Percentiles rank a stretch among this genome's conserved stretches.
Evolutionary conservation across 768 basidiomycete species (phyloP).

Genomic region (Phylloporus rhodoxanthus): DNA sequence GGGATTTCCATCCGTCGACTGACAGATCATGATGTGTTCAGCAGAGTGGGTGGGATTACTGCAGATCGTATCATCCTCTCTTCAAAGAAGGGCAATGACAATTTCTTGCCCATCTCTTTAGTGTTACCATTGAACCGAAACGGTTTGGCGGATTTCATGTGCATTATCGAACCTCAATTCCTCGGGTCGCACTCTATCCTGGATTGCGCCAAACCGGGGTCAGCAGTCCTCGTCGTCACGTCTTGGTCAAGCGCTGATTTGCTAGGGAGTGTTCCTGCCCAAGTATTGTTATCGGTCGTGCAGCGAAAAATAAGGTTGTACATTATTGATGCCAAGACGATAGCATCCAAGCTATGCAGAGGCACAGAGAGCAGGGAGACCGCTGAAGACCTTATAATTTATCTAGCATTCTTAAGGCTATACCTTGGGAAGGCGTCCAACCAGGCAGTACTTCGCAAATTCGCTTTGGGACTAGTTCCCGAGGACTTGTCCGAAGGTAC

Average conservation of each 20-base stretch:
- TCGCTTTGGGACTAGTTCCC: constrained; percentile 44
- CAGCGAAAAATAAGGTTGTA: constrained; percentile 54
- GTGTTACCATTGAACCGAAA: constrained; percentile 50
- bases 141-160: constrained; percentile 62
- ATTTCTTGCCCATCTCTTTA: constrained; percentile 48
- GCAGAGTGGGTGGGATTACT: constrained; percentile 63
- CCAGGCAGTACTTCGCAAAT: constrained; percentile 45
- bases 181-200: constrained; percentile 75
- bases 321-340: constrained; percentile 50
- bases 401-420: constrained; percentile 79
- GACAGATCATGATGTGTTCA: constrained; percentile 69
- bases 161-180: constrained; percentile 68
- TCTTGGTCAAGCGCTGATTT: constrained; percentile 76
- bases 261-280: constrained; percentile 53
- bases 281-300: constrained; percentile 37
- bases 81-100: constrained; percentile 33
- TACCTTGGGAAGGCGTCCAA: constrained; percentile 66
- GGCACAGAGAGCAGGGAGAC: constrained; percentile 35
- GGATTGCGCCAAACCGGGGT: constrained; percentile 56
- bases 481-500: constrained; percentile 37
- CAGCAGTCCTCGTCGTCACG: constrained; percentile 69
- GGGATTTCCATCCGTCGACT: constrained; percentile 55
- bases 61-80: constrained; percentile 66
- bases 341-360: constrained; percentile 35
- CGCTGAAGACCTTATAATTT: constrained; percentile 53